These are phyloP conservation scores for Cochlearia excelsa DNA, from an alignment of 345 rosid species.

Conservation along the genomic window DNA sequence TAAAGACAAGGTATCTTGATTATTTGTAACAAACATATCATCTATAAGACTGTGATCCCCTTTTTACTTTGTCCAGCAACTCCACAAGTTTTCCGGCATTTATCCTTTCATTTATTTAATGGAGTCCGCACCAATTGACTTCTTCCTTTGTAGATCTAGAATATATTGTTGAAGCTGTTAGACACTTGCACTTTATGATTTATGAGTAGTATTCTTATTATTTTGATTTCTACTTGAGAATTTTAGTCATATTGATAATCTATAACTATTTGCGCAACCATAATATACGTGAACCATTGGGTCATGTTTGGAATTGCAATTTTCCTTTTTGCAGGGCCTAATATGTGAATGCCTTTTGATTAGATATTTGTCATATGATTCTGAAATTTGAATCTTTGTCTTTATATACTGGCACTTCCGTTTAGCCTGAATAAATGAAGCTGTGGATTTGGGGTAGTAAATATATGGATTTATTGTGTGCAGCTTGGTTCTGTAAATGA, in stretches of 20 bases:
- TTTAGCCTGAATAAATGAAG: conserved; percentile 17
- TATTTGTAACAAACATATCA: conserved; percentile 6
- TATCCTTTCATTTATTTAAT: conserved; percentile 12
- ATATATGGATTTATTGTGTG: conserved; percentile 27
- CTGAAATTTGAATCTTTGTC: conserved; percentile 12
- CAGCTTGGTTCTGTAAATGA: conserved; percentile 71
- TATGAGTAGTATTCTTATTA: conserved; percentile 12
- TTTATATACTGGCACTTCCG: background rate
- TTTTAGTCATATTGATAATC: conserved; percentile 12
- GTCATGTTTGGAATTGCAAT: background rate
- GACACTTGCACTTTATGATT: conserved; percentile 3
- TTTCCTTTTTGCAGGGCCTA: background rate
- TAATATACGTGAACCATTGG: background rate
- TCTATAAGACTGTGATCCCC: conserved; percentile 4
- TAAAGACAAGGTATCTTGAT: conserved; percentile 49
- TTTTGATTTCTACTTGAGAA: background rate
- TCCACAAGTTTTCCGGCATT: conserved; percentile 5
- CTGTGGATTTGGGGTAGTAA: conserved; percentile 11
- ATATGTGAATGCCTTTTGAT: conserved; percentile 5
- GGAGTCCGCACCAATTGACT: background rate
- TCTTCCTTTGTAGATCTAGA: background rate
- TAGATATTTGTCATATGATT: conserved; percentile 9
- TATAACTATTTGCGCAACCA: conserved; percentile 6
- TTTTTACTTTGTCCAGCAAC: conserved; percentile 2
- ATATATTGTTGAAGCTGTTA: conserved; percentile 4